Percentiles rank a stretch among this genome's conserved stretches.
phyloP scores from a whole-genome alignment of 164 flowering plant species.

The Cinnamomum chago region DNA sequence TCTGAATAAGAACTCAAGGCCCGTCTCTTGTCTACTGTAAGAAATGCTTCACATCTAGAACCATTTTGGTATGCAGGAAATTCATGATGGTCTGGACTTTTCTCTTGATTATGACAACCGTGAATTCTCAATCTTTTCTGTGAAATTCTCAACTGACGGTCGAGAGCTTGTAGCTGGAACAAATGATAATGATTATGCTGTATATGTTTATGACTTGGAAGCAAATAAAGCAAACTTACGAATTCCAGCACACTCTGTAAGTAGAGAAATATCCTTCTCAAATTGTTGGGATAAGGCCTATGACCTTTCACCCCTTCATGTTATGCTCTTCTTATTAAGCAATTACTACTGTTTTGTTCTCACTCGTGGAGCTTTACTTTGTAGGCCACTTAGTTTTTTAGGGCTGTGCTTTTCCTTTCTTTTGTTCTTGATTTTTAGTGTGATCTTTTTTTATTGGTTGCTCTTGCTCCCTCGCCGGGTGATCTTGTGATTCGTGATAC shows the following conservation, averaged over 20 bases:
- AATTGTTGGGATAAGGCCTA: background rate
- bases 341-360: too few species aligned
- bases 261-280: background rate
- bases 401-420: too few species aligned
- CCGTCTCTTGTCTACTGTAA: background rate
- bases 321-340: too few species aligned
- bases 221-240: slow-evolving; percentile 54
- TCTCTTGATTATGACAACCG: slow-evolving; percentile 29
- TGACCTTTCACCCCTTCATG: background rate
- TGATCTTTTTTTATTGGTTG: too few species aligned
- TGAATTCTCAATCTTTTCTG: slow-evolving; percentile 71
- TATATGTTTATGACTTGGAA: slow-evolving; percentile 84
- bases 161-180: slow-evolving; percentile 87
- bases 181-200: slow-evolving; percentile 43
- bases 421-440: too few species aligned
- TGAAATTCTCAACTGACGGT: slow-evolving; percentile 90
- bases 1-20: background rate
- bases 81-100: slow-evolving; percentile 88
- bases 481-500: too few species aligned
- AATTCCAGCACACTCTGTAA: slow-evolving; percentile 70
- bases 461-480: too few species aligned
- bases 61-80: slow-evolving; percentile 50
- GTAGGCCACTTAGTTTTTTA: too few species aligned
- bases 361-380: too few species aligned
- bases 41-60: background rate